These are phyloP conservation scores for Elsinoe necatrix DNA, from an alignment of 2,329 filamentous ascomycete genomes.

Conservation along the genomic window DNA sequence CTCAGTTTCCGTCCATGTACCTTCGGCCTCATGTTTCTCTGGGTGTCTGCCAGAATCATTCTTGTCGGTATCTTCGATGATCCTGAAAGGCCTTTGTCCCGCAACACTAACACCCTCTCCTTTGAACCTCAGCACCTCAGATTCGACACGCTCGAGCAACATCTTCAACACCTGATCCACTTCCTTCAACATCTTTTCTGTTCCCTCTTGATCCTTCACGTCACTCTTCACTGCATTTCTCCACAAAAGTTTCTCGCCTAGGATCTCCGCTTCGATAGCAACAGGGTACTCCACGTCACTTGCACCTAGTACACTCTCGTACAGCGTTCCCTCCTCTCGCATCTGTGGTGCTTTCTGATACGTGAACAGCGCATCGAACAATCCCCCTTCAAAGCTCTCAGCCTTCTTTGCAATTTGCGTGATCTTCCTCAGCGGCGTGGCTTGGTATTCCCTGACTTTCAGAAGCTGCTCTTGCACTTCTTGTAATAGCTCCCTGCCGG, in stretches of 20 bases:
- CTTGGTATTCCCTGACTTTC: constrained; percentile 61
- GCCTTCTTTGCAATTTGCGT: constrained; percentile 49
- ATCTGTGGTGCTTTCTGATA: constrained; percentile 49
- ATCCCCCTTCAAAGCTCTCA: constrained; percentile 26
- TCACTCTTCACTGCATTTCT: constrained; percentile 59
- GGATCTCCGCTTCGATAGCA: constrained; percentile 69
- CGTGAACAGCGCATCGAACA: constrained; percentile 60
- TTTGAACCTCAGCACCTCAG: constrained; percentile 48
- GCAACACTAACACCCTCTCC: constrained; percentile 53
- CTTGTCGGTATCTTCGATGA: not conserved
- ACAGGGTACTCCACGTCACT: constrained; percentile 73
- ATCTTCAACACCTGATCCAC: constrained; percentile 53
- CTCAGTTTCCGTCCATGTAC: constrained; percentile 25
- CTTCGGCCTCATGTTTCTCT: constrained; percentile 2
- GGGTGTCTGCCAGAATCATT: constrained; percentile 11
- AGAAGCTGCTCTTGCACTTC: constrained; percentile 66
- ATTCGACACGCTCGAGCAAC: constrained; percentile 44
- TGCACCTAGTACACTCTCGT: constrained; percentile 54
- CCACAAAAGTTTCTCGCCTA: constrained; percentile 53
- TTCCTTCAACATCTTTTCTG: constrained; percentile 45
- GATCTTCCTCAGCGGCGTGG: constrained; percentile 66
- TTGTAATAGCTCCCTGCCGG: constrained; percentile 52
- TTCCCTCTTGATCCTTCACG: constrained; percentile 42
- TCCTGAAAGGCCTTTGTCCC: constrained; percentile 44
- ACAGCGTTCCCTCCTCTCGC: constrained; percentile 34